These are phyloP conservation scores for Trichoderma arundinaceum DNA, from an alignment of 2,329 filamentous ascomycete genomes.

Conservation along the genomic window DNA sequence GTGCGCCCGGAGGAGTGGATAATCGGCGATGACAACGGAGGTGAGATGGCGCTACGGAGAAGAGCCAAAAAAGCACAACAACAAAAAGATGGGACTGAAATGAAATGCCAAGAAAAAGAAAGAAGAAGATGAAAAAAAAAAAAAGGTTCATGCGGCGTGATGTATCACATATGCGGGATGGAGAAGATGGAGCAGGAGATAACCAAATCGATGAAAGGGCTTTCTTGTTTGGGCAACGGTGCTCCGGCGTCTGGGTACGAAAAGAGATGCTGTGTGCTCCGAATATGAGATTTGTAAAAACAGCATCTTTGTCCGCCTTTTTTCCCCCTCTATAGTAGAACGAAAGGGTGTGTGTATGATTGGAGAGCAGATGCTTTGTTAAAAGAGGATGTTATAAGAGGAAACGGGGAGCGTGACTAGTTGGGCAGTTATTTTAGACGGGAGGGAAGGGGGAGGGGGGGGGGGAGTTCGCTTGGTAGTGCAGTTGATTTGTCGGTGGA, in stretches of 20 bases:
- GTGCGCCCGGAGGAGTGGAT: background rate
- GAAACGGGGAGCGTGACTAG: conserved; percentile 14
- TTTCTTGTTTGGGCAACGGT: conserved; percentile 18
- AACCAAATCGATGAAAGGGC: background rate
- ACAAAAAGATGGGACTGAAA: no score
- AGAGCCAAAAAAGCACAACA: no score
- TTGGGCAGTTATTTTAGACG: background rate
- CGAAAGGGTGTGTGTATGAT: no score
- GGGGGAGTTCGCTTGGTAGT: background rate
- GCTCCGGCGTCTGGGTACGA: background rate
- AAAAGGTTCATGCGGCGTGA: conserved; percentile 29
- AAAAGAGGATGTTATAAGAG: background rate
- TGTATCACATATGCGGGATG: conserved; percentile 33
- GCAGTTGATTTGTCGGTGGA: background rate
- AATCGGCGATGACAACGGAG: background rate
- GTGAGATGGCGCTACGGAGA: no score
- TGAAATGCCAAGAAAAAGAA: no score
- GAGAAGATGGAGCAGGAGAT: conserved; percentile 15
- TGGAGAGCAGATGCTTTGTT: background rate
- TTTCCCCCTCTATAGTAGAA: no score
- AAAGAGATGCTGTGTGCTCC: background rate
- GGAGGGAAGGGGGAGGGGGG: no score
- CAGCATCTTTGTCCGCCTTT: no score
- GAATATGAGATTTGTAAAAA: no score
- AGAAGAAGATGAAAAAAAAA: background rate